Percentiles rank a stretch among this genome's conserved stretches.
Evolutionary conservation across 495 filamentous ascomycete species (phyloP).

Genomic region (Chaetomidium leptoderma): DNA sequence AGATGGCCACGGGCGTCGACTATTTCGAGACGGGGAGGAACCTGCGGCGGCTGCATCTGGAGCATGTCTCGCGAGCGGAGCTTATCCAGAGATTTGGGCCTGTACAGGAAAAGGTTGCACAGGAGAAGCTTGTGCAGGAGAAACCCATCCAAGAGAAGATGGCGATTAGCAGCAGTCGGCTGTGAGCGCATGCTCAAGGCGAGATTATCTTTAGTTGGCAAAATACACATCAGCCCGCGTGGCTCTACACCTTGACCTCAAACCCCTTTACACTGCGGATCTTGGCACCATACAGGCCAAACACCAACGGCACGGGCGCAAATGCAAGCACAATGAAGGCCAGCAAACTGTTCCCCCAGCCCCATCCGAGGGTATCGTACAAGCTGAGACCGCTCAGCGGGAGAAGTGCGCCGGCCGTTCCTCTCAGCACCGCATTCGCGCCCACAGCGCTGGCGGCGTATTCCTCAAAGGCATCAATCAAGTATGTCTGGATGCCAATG

Average conservation of each 20-base stretch:
- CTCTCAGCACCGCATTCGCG: background rate
- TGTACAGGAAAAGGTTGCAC: background rate
- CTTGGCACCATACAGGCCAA: background rate
- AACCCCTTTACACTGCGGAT: background rate
- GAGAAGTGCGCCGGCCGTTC: background rate
- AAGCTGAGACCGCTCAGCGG: background rate
- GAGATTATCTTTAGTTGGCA: too few relatives aligned
- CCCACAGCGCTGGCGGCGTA: background rate
- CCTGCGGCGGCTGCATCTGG: background rate
- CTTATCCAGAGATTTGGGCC: background rate
- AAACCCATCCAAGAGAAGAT: background rate
- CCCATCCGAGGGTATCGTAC: background rate
- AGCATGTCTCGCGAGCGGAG: background rate
- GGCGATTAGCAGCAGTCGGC: background rate
- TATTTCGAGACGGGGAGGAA: background rate
- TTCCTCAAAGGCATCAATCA: constrained; percentile 4
- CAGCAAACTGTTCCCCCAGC: constrained; percentile 4
- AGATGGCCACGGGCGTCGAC: background rate
- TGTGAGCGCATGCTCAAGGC: too few relatives aligned
- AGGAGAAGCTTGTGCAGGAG: background rate
- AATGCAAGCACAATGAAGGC: background rate
- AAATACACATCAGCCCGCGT: too few relatives aligned
- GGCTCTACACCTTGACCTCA: background rate
- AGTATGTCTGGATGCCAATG: constrained; percentile 1
- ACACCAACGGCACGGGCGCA: background rate